Evolutionary conservation across 257 asterid species (phyloP), one percentile per base, ranked within the genome.

Genomic region (Coffea canephora): DNA sequence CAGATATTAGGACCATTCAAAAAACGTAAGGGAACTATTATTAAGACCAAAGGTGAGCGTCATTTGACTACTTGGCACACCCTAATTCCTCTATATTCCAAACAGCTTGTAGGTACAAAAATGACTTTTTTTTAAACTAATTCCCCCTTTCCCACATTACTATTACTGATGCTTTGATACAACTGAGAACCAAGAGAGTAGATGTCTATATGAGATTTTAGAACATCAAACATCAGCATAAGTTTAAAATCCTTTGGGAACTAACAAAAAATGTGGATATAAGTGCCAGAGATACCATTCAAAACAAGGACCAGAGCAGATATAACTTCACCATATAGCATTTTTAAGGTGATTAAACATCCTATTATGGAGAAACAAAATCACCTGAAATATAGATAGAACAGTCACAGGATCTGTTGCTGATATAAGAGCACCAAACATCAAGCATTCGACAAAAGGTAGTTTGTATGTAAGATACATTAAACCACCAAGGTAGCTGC

Each of bases 381-480:
- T n/a, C 43, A 96, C 98, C 97, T 96, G 98, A 87, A 96, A 96
- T 86, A 96, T 96, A 79, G 99, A 96, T 82, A 96, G 86, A 80
- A 96, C 99, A 36, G 98, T 96, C 85, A 94, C 99, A 82, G 98
- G 99, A 86, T 96, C 97, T 8, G 97, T 96, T 71, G 98, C 98
- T 16, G 98, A 96, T 87, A 96, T 96, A 77, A 96, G 97, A 79
- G 99, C 97, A 81, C 99, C 98, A 86, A 96, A 96, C 98, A 96
- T 96, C 88, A 96, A 88, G 82, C 99, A 96, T 83, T 96, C 99
- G 76, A 96, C 86, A 83, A 94, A 96, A 31, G 99, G 99, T 79
- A 96, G 95, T 84, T 77, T 91, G 90, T 96, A 96, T 90, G 90
- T 94, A 77, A 96, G 96, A 85, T 59, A 92, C 76, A 90, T 84